Percentiles rank a stretch among this genome's conserved stretches.
These are phyloP conservation scores for Dimocarpus longan DNA, from an alignment of 345 rosid species.

Conservation along the genomic window DNA sequence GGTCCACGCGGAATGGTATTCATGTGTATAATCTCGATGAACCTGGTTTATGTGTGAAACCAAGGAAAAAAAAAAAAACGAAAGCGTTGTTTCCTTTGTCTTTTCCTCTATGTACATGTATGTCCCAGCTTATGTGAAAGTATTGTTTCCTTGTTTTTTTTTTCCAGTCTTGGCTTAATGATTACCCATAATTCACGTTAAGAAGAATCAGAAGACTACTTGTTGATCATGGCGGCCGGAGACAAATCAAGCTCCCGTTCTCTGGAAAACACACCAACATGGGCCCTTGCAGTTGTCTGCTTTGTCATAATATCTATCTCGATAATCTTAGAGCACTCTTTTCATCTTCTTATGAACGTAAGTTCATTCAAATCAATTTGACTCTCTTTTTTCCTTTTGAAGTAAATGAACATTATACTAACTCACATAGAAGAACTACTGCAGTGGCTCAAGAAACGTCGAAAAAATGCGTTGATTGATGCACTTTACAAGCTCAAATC, in stretches of 20 bases:
- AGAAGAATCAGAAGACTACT: neutral
- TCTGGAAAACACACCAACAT: conserved; percentile 40
- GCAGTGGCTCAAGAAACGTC: conserved; percentile 28
- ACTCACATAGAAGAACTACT: neutral
- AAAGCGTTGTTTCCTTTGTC: neutral
- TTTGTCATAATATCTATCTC: conserved; percentile 33
- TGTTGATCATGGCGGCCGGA: conserved; percentile 5
- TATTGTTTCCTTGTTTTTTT: too few species aligned
- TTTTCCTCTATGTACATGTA: neutral
- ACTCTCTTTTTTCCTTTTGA: neutral
- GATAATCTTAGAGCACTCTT: conserved; percentile 28
- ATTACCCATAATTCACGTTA: neutral
- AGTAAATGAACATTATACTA: neutral
- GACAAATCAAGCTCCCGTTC: conserved; percentile 8
- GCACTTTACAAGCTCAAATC: conserved; percentile 30
- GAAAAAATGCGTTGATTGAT: conserved; percentile 23
- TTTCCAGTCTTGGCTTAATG: neutral
- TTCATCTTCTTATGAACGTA: conserved; percentile 30
- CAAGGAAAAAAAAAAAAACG: neutral
- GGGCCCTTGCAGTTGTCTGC: conserved; percentile 43
- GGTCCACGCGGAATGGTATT: too few species aligned
- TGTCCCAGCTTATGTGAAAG: neutral
- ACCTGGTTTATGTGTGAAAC: neutral
- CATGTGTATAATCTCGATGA: too few species aligned
- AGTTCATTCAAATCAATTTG: neutral